Evolutionary conservation across 805 yeast genomes (phyloP), one percentile per base, ranked within the genome.

Genomic region (Starmerella ratchasimensis): DNA sequence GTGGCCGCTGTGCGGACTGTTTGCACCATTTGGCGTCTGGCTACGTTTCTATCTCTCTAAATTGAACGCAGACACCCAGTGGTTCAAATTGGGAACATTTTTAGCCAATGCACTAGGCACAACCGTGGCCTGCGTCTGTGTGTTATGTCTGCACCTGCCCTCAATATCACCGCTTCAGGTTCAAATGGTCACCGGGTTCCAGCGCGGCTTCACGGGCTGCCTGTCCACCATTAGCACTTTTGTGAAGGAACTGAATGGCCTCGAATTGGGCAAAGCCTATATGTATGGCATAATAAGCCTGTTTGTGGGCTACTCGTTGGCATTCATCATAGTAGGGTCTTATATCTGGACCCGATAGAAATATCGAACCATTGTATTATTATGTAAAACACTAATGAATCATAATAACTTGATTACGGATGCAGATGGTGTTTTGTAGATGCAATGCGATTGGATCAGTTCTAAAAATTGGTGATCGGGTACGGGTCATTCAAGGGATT

Each of bases 141-240:
- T 60, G 5, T 33, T 75, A 24, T 42, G 47, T 2, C 28, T 71
- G 11, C 45, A 54, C 5, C 58, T 75, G 38, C 79, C 80, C 0
- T 59, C 58, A 36, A 41, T 46, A 3, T 16, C 49, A 4, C 36
- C 39, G 3, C 49, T 80, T 43, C 73, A 70, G 28, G 10, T 13
- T 8, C 36, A 34, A 10, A 69, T 73, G 3, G 49, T 76, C 1
- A 43, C 48, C 6, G 84, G 78, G 0, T 51, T 79, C 2, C 63
- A 59, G 15, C 70, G 71, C 47, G 93, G 93, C 0, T 74, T 70
- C 41, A 74, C 82, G 51, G 93, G 86, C 1, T 67, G 71, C 2
- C 56, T 78, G 35, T 72, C 82, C 28, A 80, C 95, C 0, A 70
- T 81, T 28, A 76, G 88, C 38, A 79, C 94, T 0, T 79, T 83